Evolutionary conservation across 345 rosid species (phyloP).

Genomic region (Mangifera indica): DNA sequence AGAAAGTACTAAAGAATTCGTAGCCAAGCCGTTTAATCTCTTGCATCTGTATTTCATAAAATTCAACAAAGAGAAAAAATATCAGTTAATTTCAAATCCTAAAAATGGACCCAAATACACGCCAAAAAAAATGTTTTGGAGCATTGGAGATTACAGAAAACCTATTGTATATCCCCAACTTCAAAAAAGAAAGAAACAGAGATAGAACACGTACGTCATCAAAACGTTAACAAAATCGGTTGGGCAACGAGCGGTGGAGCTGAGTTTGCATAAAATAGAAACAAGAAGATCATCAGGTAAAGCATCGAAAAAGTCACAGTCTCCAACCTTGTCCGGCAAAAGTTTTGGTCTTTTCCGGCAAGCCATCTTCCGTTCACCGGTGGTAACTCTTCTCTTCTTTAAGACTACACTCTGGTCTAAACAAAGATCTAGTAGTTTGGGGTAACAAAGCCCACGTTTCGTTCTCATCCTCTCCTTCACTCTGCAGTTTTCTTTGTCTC

Average conservation of each 20-base stretch:
- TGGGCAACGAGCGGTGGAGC: conserved; percentile 58
- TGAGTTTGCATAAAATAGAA: conserved; percentile 59
- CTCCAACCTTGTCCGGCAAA: conserved; percentile 24
- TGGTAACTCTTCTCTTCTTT: conserved; percentile 19
- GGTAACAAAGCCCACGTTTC: conserved; percentile 52
- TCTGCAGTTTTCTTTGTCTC: conserved; percentile 24
- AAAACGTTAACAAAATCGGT: conserved; percentile 68
- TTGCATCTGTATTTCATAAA: conserved; percentile 60
- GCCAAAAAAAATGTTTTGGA: too few species aligned
- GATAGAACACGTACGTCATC: conserved; percentile 51
- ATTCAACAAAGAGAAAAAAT: not conserved
- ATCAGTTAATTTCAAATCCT: too few species aligned
- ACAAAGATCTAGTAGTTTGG: conserved; percentile 26
- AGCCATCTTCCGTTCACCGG: conserved; percentile 29
- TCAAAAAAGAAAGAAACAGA: not conserved
- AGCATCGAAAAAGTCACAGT: conserved; percentile 50
- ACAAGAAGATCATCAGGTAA: conserved; percentile 84
- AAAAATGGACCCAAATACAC: too few species aligned
- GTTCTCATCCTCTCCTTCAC: conserved; percentile 44
- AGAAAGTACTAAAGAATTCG: conserved; percentile 50
- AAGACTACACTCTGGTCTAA: conserved; percentile 15
- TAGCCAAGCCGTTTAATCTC: conserved; percentile 67
- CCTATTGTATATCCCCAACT: too few species aligned
- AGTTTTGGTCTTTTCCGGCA: conserved; percentile 41
- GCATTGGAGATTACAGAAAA: too few species aligned